Base-by-base conservation (phyloP, 345 rosid genomes). In the Acer negundo region DNA sequence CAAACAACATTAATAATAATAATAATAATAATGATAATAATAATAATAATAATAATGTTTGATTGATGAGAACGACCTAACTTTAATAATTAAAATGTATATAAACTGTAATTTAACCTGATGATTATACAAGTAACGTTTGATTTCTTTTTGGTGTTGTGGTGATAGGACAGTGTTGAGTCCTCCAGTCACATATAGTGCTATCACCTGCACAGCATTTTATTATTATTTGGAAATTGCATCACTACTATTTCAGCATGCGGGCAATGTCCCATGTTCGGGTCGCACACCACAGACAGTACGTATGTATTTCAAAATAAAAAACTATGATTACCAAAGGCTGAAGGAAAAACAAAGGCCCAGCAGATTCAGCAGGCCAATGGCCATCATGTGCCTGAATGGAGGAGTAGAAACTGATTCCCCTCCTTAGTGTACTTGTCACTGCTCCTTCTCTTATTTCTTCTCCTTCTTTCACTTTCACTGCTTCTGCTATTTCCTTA, bases 351-450 rank as follows among this genome's bases (percentile, higher is more conserved):
- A 89, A 91, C 80, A 83, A 74, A 44, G 95, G 89, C 17, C 95
- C 93, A 35, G 92, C 84, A 38, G 79, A 79, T 76, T 91, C 95
- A 22, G 84, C 83, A 9, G 93, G 95, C 93, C 93, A 91, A 75
- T 91, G 93, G 42, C 93, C 93, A 70, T 89, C 91, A 63, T 86
- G 87, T 11, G 92, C 86, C 35, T 89, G 95, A 46, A 89, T 70
- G 73, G 90, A 86, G 15, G 95, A 84, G 83, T 75, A 88, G 75
- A 85, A 89, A 69, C 78, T 19, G 62, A 59, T 59, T 3, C 10
- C 62, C 26, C 62, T 59, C 26, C 17, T 59, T 69, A 88, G 73
- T 24, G 90, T 86, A 56, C 71, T 10, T 42, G 83, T 88, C 65
- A 82, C 79, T 0, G 77, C 86, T 38, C 80, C 87, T 51, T 80